Base-by-base conservation (phyloP, 1,284 basidiomycete genomes). In the Sporisorium exsertum region DNA sequence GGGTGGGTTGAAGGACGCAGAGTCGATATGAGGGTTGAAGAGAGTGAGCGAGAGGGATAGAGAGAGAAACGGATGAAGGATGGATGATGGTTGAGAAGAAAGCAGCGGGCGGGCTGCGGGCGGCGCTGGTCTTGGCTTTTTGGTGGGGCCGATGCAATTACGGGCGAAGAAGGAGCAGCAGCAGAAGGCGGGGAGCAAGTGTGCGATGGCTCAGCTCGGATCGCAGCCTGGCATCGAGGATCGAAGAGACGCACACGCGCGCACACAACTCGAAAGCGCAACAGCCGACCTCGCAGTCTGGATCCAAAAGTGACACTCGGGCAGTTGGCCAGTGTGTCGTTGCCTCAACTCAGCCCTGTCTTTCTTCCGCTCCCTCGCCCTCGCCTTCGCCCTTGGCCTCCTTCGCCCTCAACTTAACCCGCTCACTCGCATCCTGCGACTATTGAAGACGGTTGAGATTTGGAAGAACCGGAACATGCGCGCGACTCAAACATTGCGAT, bases 241-340 rank as follows among this genome's bases (percentile, higher is more conserved):
- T 64, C 61, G 61, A 64, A 57, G 46, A 57, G 57, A 20, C 24
- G 55, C 49, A 60, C 47, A 40, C 57, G 50, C 24, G 20, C 47
- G 20, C 56, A 43, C 33, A 32, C 46, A 49, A 20, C 32, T 35
- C 47, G 24, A 35, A 40, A 29, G 35, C 47, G 52, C 52, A 54
- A 54, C 60, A 64, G 40, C 43, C 18, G 51, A 50, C 55, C 37
- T 27, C 33, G 54, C 53, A 56, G 61, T 46, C 15, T 51, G 37
- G 22, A 45, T 33, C 22, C 33, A 51, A 57, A 43, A 57, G 61
- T 43, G 45, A 54, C 54, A 50, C 61, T 29, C n/a, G n/a, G 49
- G 29, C 26, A 50, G 49, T 29, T n/a, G 2, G 49, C 29, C 49
- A 50, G 47, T 52, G 50, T 26, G 32, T 32, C 12, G 27, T 29